A percentile compares a stretch with the other conserved stretches of the same genome.
Evolutionary conservation across 2,329 filamentous ascomycete species (phyloP).

Genomic region (Trichoderma polysporum): DNA sequence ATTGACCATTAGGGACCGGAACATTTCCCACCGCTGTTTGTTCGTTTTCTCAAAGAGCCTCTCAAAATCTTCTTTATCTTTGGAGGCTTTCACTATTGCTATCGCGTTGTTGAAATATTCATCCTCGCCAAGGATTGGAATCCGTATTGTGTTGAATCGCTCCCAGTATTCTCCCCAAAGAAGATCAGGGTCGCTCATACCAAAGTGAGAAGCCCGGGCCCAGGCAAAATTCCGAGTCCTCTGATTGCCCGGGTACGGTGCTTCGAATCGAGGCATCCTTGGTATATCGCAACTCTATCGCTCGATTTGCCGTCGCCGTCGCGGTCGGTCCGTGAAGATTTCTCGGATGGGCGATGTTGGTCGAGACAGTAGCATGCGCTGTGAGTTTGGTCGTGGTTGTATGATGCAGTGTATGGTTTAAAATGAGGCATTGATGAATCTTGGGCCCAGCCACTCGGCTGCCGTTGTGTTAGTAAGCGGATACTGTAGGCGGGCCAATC

Average conservation of each 20-base stretch:
- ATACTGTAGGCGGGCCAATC: too few species aligned
- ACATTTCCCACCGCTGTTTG: neutral
- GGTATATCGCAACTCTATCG: neutral
- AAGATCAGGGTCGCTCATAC: neutral
- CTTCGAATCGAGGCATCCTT: neutral
- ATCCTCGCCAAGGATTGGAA: neutral
- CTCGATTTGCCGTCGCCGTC: neutral
- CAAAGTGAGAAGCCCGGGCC: neutral
- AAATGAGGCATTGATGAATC: neutral
- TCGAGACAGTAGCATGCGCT: neutral
- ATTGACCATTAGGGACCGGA: neutral
- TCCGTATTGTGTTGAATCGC: neutral
- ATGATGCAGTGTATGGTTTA: too few species aligned
- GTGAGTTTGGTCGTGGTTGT: neutral
- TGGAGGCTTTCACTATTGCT: neutral
- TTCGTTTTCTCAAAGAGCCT: neutral
- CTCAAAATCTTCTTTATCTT: neutral
- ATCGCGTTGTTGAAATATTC: neutral
- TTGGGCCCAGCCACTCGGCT: too few species aligned
- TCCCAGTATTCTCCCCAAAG: neutral
- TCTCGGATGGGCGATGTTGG: neutral
- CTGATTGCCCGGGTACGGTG: neutral
- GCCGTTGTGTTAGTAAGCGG: too few species aligned
- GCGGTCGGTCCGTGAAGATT: neutral
- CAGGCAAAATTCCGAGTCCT: neutral